Percentiles rank a stretch among this genome's conserved stretches.
Conservation (phyloP, 2,329 filamentous ascomycete species). For the Colletotrichum sidae region DNA sequence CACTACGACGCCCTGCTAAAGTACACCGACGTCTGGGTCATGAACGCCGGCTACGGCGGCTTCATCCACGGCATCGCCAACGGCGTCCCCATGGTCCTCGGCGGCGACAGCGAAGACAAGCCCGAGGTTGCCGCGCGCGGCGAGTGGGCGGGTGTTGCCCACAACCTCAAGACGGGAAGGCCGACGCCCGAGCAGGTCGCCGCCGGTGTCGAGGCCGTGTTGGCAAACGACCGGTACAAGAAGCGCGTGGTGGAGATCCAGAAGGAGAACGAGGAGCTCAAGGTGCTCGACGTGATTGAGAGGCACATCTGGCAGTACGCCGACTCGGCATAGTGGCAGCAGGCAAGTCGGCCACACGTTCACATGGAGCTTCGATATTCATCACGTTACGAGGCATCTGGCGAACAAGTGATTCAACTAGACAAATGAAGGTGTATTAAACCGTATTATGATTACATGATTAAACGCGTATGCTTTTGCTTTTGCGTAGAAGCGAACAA, state of each 20-base stretch:
- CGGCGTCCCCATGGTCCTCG: slow-evolving; percentile 61
- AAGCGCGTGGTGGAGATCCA: slow-evolving; percentile 45
- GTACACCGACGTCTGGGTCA: slow-evolving; percentile 57
- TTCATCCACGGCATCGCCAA: slow-evolving; percentile 57
- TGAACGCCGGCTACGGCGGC: slow-evolving; percentile 62
- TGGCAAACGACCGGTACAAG: slow-evolving; percentile 46
- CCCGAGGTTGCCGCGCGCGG: slow-evolving; percentile 54
- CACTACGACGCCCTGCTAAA: slow-evolving; percentile 60
- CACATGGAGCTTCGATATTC: neutral
- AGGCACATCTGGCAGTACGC: slow-evolving; percentile 37
- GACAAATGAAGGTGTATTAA: slow-evolving; percentile 19
- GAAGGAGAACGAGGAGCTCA: slow-evolving; percentile 48
- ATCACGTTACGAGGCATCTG: neutral
- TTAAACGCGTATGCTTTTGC: slow-evolving; percentile 13
- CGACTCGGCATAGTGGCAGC: neutral
- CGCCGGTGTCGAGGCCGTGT: slow-evolving; percentile 46
- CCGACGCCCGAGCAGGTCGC: slow-evolving; percentile 45
- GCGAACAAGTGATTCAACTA: too few species aligned
- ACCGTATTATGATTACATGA: slow-evolving; percentile 22
- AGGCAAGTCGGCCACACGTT: too few species aligned
- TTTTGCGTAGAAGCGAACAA: neutral
- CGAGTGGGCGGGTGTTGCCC: slow-evolving; percentile 56
- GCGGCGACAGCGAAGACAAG: slow-evolving; percentile 56
- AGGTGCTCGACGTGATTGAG: slow-evolving; percentile 27
- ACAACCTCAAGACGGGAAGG: slow-evolving; percentile 54